Conservation (phyloP, 1,139 yeast genomes). For the Lipomyces yarrowii region DNA sequence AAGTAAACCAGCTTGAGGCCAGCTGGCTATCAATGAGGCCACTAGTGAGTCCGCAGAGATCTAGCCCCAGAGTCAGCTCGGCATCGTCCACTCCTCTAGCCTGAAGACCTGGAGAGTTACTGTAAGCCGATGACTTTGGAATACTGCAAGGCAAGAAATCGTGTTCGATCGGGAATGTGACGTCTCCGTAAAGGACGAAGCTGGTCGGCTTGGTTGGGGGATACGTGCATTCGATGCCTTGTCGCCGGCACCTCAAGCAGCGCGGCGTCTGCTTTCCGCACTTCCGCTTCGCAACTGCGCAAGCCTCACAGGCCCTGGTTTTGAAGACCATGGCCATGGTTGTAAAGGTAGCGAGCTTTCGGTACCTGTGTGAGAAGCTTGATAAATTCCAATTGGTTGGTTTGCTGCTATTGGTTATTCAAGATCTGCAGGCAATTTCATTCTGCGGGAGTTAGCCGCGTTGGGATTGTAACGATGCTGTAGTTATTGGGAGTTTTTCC, state of each 20-base stretch:
- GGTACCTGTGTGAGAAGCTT: not conserved
- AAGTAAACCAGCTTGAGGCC: constrained; percentile 4
- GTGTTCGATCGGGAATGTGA: constrained; percentile 1
- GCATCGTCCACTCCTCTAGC: not conserved
- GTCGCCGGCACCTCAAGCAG: not conserved
- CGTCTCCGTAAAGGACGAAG: constrained; percentile 4
- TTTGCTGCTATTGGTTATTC: not conserved
- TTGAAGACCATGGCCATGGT: not conserved
- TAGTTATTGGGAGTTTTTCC: not conserved
- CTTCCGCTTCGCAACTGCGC: constrained; percentile 4
- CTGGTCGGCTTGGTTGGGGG: not conserved
- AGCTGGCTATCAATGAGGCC: not conserved
- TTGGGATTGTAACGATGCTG: not conserved
- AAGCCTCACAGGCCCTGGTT: not conserved
- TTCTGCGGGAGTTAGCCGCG: not conserved
- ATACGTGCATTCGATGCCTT: constrained; percentile 1
- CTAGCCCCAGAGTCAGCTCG: not conserved
- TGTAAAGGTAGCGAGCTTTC: not conserved
- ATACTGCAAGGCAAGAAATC: not conserved
- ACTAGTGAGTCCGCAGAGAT: not conserved
- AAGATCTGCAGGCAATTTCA: not conserved
- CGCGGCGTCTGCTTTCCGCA: constrained; percentile 6
- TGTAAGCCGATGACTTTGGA: not conserved
- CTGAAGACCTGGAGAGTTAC: not conserved
- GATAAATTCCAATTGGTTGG: not conserved